These are phyloP conservation scores for Sclerotinia minor DNA, from an alignment of 2,329 filamentous ascomycete genomes.

Conservation along the genomic window DNA sequence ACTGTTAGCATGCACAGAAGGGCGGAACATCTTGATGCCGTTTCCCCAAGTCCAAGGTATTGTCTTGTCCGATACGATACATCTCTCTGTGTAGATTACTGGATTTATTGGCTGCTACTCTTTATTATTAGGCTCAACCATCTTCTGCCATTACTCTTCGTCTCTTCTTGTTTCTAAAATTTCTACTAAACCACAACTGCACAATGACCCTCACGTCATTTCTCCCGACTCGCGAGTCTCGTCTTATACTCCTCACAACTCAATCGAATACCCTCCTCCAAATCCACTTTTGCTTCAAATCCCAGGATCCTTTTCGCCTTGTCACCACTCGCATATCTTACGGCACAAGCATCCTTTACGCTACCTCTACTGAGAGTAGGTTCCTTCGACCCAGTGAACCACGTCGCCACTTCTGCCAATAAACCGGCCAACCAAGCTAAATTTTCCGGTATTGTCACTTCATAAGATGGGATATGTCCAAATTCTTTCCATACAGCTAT, in stretches of 20 bases:
- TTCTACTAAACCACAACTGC: no score
- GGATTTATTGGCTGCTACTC: not conserved
- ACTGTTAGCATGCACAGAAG: no score
- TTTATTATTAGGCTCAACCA: not conserved
- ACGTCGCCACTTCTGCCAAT: conserved; percentile 7
- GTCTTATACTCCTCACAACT: conserved; percentile 19
- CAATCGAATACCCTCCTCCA: conserved; percentile 20
- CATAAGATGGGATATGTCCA: conserved; percentile 2
- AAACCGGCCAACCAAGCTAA: conserved; percentile 10
- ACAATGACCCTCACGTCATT: not conserved
- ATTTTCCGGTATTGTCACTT: not conserved
- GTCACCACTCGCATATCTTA: conserved; percentile 18
- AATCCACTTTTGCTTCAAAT: conserved; percentile 11
- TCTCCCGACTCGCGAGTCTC: not conserved
- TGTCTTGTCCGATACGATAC: no score
- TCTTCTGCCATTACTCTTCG: not conserved
- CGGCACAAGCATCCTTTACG: conserved; percentile 19
- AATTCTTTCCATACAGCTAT: conserved; percentile 20
- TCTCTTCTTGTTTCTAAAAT: not conserved
- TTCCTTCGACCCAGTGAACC: not conserved
- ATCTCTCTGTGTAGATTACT: not conserved
- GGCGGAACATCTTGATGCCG: not conserved
- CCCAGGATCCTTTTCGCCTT: conserved; percentile 14
- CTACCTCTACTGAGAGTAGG: conserved; percentile 15
- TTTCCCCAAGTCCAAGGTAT: not conserved